Evolutionary conservation across 768 basidiomycete species (phyloP).

Genomic region (Lactifluus volemus): DNA sequence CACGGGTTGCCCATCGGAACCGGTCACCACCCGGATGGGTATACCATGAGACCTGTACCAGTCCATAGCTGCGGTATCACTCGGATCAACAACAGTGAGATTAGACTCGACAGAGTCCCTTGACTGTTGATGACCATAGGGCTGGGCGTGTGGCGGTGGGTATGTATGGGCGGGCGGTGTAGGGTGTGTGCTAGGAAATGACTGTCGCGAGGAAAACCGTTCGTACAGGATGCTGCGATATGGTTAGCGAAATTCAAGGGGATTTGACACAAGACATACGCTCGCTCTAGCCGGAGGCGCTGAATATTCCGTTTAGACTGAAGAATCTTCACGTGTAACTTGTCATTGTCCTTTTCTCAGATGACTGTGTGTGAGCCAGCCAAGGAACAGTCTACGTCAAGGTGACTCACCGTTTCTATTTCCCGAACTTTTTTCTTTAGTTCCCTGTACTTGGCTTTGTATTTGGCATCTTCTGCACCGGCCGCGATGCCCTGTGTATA

Average conservation of each 20-base stretch:
- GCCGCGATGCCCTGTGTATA: slow-evolving; percentile 58
- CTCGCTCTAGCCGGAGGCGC: slow-evolving; percentile 80
- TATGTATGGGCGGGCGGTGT: slow-evolving; percentile 22
- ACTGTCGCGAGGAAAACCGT: slow-evolving; percentile 45
- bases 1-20: slow-evolving; percentile 41
- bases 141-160: slow-evolving; percentile 19
- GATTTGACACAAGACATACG: slow-evolving; percentile 45
- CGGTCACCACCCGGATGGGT: slow-evolving; percentile 37
- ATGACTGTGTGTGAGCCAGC: neutral
- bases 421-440: slow-evolving; percentile 83
- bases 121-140: slow-evolving; percentile 4
- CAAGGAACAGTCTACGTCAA: neutral
- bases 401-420: slow-evolving; percentile 60
- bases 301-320: slow-evolving; percentile 77
- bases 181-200: slow-evolving; percentile 22
- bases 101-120: slow-evolving; percentile 5
- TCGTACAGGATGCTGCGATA: slow-evolving; percentile 64
- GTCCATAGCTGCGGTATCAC: slow-evolving; percentile 36
- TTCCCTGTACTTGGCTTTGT: slow-evolving; percentile 82
- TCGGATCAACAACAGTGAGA: slow-evolving; percentile 26
- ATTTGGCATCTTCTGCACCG: slow-evolving; percentile 78
- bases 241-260: slow-evolving; percentile 16
- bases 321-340: slow-evolving; percentile 71
- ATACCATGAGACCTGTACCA: slow-evolving; percentile 46
- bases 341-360: slow-evolving; percentile 73